A percentile compares a stretch with the other conserved stretches of the same genome.
Conservation (phyloP, 140 eudicot species). For the Stevia rebaudiana region DNA sequence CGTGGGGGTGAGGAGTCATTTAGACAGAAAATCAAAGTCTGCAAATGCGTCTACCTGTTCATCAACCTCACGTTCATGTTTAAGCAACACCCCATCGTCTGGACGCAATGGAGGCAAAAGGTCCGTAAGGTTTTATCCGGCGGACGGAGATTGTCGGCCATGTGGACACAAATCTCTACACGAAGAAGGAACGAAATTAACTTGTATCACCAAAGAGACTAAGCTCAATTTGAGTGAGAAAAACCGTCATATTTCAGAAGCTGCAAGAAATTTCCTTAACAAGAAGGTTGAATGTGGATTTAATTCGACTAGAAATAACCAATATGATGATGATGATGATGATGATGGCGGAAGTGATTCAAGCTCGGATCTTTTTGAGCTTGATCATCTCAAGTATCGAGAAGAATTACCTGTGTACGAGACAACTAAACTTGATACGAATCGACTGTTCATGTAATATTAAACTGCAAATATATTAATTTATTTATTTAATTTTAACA, state of each 20-base stretch:
- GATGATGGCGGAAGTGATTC: slow-evolving; percentile 61
- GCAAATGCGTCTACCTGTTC: slow-evolving; percentile 39
- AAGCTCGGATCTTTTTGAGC: slow-evolving; percentile 82
- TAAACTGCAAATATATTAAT: no score
- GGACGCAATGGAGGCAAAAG: slow-evolving; percentile 44
- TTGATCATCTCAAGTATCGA: slow-evolving; percentile 53
- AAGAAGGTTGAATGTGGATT: slow-evolving; percentile 35
- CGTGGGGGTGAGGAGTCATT: no score
- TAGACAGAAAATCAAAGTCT: slow-evolving; percentile 38
- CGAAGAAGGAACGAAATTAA: slow-evolving; percentile 20
- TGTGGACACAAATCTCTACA: slow-evolving; percentile 50
- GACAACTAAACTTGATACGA: slow-evolving; percentile 61
- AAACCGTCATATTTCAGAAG: slow-evolving; percentile 55
- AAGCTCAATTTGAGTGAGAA: slow-evolving; percentile 37
- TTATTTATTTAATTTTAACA: no score
- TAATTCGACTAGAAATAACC: slow-evolving; percentile 11
- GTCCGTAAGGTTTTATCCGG: slow-evolving; percentile 59
- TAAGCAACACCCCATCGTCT: slow-evolving; percentile 51
- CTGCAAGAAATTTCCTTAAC: slow-evolving; percentile 59
- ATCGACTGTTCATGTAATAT: no score
- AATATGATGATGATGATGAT: slow-evolving; percentile 27
- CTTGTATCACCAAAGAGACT: slow-evolving; percentile 14
- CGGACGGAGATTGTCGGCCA: slow-evolving; percentile 46
- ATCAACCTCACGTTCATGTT: slow-evolving; percentile 62
- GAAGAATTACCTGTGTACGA: slow-evolving; percentile 93